Evolutionary conservation across 2,329 filamentous ascomycete species (phyloP).

Genomic region (Hawksworthiomyces lignivorus): DNA sequence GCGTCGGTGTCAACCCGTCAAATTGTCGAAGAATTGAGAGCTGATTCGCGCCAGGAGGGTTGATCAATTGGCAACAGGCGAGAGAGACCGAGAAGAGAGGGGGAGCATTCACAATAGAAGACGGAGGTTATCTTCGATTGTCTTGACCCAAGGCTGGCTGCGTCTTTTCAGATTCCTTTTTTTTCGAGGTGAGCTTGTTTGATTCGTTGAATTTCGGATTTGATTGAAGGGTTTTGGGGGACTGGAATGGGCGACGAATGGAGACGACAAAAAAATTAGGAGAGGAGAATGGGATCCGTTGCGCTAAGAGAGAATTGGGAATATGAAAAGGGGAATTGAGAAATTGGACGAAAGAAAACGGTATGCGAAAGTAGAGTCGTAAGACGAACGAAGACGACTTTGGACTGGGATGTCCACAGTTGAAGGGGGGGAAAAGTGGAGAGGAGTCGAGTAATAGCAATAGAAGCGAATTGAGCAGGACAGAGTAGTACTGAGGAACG

Average conservation of each 20-base stretch:
- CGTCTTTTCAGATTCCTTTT: too few relatives aligned
- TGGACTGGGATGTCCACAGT: conserved; percentile 2
- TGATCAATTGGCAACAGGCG: neutral
- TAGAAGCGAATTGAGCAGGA: too few relatives aligned
- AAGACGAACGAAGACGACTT: conserved; percentile 4
- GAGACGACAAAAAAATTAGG: conserved; percentile 3
- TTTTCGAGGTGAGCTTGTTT: neutral
- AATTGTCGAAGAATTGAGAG: too few relatives aligned
- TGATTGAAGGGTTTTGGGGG: neutral
- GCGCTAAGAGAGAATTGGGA: conserved; percentile 4
- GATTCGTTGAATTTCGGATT: neutral
- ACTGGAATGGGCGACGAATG: conserved; percentile 1
- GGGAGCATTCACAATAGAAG: neutral
- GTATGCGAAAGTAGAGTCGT: conserved; percentile 9
- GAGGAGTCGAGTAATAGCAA: too few relatives aligned
- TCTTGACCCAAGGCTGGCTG: too few relatives aligned
- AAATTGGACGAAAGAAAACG: conserved; percentile 2
- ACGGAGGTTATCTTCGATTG: neutral
- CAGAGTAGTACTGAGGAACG: too few relatives aligned
- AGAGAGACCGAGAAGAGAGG: neutral
- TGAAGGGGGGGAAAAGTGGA: conserved; percentile 9
- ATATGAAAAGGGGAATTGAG: neutral
- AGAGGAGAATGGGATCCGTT: conserved; percentile 1
- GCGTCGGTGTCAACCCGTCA: too few relatives aligned
- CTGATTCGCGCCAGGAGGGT: too few relatives aligned